Evolutionary conservation across 164 flowering plant genomes (phyloP).

Genomic region (Stephania yunnanensis): DNA sequence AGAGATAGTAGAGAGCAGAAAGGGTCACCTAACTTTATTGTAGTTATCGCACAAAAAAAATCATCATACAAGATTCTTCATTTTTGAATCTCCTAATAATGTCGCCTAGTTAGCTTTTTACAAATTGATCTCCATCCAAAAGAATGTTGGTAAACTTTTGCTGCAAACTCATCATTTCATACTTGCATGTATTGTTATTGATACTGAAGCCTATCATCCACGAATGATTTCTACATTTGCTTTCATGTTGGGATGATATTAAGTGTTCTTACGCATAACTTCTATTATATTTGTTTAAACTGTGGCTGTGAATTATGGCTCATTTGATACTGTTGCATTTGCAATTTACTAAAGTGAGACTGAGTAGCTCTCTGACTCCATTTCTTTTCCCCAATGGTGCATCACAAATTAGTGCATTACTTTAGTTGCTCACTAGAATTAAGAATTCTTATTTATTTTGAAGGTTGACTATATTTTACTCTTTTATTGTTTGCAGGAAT

Average conservation of each 20-base stretch:
- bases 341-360: too few species aligned
- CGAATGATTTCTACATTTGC: conserved; percentile 82
- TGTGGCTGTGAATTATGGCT: too few species aligned
- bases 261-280: conserved; percentile 24
- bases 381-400: too few species aligned
- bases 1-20: too few species aligned
- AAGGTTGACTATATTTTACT: too few species aligned
- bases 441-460: too few species aligned
- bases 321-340: too few species aligned
- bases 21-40: conserved; percentile 63
- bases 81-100: conserved; percentile 55
- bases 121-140: background rate
- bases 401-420: too few species aligned
- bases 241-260: conserved; percentile 95
- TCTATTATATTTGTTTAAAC: too few species aligned
- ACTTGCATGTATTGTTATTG: conserved; percentile 69
- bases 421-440: too few species aligned
- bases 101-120: conserved; percentile 54
- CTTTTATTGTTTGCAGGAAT: too few species aligned
- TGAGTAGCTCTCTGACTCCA: too few species aligned
- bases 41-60: conserved; percentile 87
- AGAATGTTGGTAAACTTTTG: background rate
- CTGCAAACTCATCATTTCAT: background rate
- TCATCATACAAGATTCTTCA: conserved; percentile 85
- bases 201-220: conserved; percentile 72